Percentiles rank a stretch among this genome's conserved stretches.
Conservation (phyloP, 2,329 filamentous ascomycete species). For the Celoporthe dispersa region DNA sequence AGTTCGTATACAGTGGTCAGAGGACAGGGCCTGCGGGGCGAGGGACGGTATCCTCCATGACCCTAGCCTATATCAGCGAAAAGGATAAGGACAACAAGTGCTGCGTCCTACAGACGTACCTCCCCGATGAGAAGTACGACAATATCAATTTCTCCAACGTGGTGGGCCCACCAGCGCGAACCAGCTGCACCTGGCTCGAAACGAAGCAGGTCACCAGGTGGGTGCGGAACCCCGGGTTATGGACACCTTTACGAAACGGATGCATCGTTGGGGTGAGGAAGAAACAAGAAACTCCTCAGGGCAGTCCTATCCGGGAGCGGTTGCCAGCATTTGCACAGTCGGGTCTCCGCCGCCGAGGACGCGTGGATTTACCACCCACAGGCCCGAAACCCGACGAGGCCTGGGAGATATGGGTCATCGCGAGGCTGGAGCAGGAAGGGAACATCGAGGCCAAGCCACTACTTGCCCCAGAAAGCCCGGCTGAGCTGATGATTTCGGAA, state of each 20-base stretch:
- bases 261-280: conserved; percentile 67
- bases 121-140: conserved; percentile 55
- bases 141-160: conserved; percentile 61
- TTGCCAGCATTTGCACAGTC: conserved; percentile 28
- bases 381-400: conserved; percentile 34
- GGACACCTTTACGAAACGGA: conserved; percentile 65
- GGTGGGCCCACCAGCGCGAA: conserved; percentile 43
- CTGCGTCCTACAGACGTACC: conserved; percentile 68
- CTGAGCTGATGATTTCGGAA: conserved; percentile 62
- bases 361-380: conserved; percentile 16
- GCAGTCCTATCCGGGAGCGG: conserved; percentile 31
- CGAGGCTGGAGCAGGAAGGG: conserved; percentile 49
- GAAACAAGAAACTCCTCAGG: conserved; percentile 37
- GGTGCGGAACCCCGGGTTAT: conserved; percentile 66
- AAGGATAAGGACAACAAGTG: conserved; percentile 65
- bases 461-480: conserved; percentile 47
- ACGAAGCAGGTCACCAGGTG: conserved; percentile 56
- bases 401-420: conserved; percentile 62
- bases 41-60: conserved; percentile 64
- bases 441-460: conserved; percentile 53
- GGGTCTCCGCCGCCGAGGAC: conserved; percentile 27
- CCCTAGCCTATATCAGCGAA: conserved; percentile 64
- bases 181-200: conserved; percentile 56
- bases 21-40: conserved; percentile 58
- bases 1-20: conserved; percentile 60